Evolutionary conservation across 495 filamentous ascomycete genomes (phyloP).

Genomic region (Hypoxylon trugodes): DNA sequence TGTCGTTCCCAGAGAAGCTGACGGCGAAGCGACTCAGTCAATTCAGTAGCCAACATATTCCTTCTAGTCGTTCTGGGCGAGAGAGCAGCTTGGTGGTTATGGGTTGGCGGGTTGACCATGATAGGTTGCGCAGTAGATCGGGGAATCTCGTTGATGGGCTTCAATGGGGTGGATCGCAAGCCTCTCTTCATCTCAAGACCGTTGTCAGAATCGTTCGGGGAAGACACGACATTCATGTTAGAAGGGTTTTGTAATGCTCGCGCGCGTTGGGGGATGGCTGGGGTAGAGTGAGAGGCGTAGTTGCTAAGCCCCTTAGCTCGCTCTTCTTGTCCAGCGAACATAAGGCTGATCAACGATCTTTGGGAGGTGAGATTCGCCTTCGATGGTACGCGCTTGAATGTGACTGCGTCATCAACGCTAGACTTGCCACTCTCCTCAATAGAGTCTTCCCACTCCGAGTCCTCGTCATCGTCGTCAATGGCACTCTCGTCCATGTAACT

Average conservation of each 20-base stretch:
- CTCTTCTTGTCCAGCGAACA: constrained; percentile 78
- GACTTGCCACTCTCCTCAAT: constrained; percentile 85
- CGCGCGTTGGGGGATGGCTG: constrained; percentile 77
- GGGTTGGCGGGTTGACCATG: constrained; percentile 72
- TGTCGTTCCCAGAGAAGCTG: constrained; percentile 59
- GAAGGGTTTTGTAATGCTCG: constrained; percentile 77
- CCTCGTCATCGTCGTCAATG: constrained; percentile 88
- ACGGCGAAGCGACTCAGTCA: constrained; percentile 64
- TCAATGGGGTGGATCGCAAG: constrained; percentile 51
- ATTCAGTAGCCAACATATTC: constrained; percentile 95
- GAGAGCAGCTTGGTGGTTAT: constrained; percentile 70
- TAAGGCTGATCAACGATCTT: constrained; percentile 87
- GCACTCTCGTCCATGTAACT: constrained; percentile 79
- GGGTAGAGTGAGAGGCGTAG: constrained; percentile 78
- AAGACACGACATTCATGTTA: constrained; percentile 73
- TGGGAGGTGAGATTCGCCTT: constrained; percentile 84
- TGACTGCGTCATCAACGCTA: constrained; percentile 76
- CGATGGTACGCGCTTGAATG: constrained; percentile 92
- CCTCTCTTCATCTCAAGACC: constrained; percentile 72
- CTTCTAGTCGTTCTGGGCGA: constrained; percentile 92
- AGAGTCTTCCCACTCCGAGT: constrained; percentile 91
- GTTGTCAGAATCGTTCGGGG: constrained; percentile 72
- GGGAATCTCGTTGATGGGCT: constrained; percentile 72
- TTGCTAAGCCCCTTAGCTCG: constrained; percentile 72
- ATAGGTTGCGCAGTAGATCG: constrained; percentile 81